Conservation (phyloP, 2,329 filamentous ascomycete species). For the Emmonsia crescens region DNA sequence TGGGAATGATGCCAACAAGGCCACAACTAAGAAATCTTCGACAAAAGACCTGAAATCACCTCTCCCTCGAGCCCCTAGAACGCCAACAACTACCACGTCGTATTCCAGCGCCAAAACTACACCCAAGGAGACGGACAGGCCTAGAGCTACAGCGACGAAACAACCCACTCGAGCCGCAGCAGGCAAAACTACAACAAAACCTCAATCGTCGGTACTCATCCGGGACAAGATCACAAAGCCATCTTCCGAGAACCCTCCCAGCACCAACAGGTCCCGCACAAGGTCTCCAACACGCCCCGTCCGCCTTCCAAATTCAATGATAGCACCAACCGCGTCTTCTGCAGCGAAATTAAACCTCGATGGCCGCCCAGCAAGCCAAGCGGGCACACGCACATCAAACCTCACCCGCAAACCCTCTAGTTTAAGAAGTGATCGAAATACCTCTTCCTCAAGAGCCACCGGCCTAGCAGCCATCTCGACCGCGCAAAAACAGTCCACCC, state of each 20-base stretch:
- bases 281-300: conserved; percentile 32
- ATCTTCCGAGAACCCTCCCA: conserved; percentile 15
- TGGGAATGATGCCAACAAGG: conserved; percentile 18
- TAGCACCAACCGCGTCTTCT: conserved; percentile 32
- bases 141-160: conserved; percentile 20
- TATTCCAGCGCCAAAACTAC: conserved; percentile 13
- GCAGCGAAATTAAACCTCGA: conserved; percentile 21
- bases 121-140: conserved; percentile 19
- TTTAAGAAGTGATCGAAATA: conserved; percentile 14
- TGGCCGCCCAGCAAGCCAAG: conserved; percentile 19
- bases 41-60: conserved; percentile 16
- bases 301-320: conserved; percentile 31
- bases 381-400: conserved; percentile 16
- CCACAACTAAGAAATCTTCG: conserved; percentile 14
- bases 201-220: conserved; percentile 3
- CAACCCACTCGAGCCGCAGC: conserved; percentile 19
- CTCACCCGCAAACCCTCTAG: conserved; percentile 21
- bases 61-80: conserved; percentile 13
- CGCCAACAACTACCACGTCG: conserved; percentile 12
- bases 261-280: conserved; percentile 22
- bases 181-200: conserved; percentile 5
- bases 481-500: conserved; percentile 19
- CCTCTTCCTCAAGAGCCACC: conserved; percentile 6
- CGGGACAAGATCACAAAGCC: conserved; percentile 16
- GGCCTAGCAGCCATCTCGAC: conserved; percentile 10